Evolutionary conservation across 2,329 filamentous ascomycete genomes (phyloP).

Genomic region (Cladophialophora exuberans): DNA sequence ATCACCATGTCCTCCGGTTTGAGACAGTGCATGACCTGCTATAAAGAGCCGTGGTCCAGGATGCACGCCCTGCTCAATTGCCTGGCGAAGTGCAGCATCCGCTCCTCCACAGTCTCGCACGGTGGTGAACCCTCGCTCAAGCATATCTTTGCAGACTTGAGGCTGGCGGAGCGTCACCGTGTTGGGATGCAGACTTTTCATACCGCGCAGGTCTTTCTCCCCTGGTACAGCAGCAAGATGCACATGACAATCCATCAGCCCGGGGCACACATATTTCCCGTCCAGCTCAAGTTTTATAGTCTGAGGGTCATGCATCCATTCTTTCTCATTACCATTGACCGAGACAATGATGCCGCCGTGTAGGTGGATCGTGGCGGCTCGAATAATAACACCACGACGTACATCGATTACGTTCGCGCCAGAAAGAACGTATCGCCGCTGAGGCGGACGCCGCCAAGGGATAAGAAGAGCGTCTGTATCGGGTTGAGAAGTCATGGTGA

Average conservation of each 20-base stretch:
- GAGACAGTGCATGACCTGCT: constrained; percentile 57
- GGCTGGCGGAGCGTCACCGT: constrained; percentile 49
- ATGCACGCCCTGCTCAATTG: constrained; percentile 59
- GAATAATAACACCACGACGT: not conserved
- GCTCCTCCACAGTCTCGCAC: constrained; percentile 64
- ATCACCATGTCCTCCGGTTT: constrained; percentile 64
- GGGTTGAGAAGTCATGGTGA: too few relatives aligned
- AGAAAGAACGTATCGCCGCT: not conserved
- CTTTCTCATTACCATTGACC: not conserved
- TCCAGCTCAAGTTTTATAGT: constrained; percentile 43
- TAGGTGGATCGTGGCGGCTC: not conserved
- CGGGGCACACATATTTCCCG: constrained; percentile 53
- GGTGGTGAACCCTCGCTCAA: constrained; percentile 61
- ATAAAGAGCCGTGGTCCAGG: constrained; percentile 62
- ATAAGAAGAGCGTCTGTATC: not conserved
- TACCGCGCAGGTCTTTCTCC: constrained; percentile 40
- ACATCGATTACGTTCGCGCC: not conserved
- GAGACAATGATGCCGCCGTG: not conserved
- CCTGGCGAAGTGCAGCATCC: too few relatives aligned
- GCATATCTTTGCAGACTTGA: constrained; percentile 54
- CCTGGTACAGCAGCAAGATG: constrained; percentile 55
- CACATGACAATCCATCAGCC: constrained; percentile 58
- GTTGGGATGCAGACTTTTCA: constrained; percentile 41
- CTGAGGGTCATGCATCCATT: constrained; percentile 18
- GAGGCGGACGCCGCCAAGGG: not conserved